Conservation (phyloP, 176 grass and related monocot species). For the Poa annua region DNA sequence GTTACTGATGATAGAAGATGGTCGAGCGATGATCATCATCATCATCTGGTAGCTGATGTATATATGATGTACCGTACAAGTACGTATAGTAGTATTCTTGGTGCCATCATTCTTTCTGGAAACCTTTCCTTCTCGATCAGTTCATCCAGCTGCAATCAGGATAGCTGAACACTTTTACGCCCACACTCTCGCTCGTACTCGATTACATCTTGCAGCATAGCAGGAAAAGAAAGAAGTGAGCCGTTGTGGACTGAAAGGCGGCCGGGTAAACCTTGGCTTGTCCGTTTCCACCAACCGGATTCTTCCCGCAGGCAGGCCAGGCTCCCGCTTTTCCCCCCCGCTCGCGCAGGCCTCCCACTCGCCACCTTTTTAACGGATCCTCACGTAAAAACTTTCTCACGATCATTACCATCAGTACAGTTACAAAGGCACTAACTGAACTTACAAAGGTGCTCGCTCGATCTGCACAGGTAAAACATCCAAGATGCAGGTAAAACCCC, state of each 20-base stretch:
- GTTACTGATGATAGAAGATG: neutral
- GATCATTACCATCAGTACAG: neutral
- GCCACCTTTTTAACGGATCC: neutral
- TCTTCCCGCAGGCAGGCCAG: constrained; percentile 29
- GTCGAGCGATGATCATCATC: neutral
- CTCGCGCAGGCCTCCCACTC: neutral
- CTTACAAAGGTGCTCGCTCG: neutral
- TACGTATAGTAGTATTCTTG: neutral
- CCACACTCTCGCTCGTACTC: neutral
- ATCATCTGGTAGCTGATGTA: too few relatives aligned
- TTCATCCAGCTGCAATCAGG: neutral
- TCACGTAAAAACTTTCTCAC: neutral
- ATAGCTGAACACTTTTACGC: neutral
- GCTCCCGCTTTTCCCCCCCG: neutral
- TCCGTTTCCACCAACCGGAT: constrained; percentile 46
- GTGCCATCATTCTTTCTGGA: neutral
- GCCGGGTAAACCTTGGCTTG: constrained; percentile 20
- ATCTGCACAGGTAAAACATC: neutral
- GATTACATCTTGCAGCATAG: neutral
- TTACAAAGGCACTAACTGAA: neutral
- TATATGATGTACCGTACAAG: too few relatives aligned
- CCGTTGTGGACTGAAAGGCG: constrained; percentile 27
- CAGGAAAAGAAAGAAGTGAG: neutral
- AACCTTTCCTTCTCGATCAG: neutral
- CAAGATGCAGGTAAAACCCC: too few relatives aligned